A percentile compares a stretch with the other conserved stretches of the same genome.
These are phyloP conservation scores for Echinochloa phyllopogon DNA, from an alignment of 176 grass and related monocot species.

Conservation along the genomic window DNA sequence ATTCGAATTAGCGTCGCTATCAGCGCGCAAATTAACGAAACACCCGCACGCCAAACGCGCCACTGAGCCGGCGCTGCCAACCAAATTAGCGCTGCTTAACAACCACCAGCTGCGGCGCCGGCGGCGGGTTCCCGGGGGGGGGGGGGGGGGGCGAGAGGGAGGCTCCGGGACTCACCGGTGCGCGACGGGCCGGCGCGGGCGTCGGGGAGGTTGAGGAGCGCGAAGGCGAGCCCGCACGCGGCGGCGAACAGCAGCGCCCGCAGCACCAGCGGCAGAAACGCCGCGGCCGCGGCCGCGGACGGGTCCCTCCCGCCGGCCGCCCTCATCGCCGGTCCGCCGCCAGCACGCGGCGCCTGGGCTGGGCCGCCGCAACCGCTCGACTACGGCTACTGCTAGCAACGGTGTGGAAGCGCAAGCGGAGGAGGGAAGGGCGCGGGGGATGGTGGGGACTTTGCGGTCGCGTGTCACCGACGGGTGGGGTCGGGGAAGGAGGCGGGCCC, in stretches of 20 bases:
- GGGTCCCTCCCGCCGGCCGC: background rate
- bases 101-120: background rate
- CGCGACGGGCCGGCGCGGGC: background rate
- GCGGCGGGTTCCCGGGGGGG: background rate
- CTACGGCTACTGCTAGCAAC: background rate
- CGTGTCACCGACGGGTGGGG: background rate
- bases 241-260: constrained; percentile 50
- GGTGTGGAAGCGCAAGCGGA: background rate
- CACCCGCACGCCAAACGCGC: background rate
- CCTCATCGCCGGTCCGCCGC: constrained; percentile 14
- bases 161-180: constrained; percentile 22
- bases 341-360: too few relatives aligned
- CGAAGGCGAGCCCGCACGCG: constrained; percentile 40
- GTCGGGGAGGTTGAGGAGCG: constrained; percentile 54
- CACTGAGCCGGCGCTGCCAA: background rate
- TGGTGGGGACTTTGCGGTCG: background rate
- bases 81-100: background rate
- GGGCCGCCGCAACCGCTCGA: too few relatives aligned
- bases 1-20: constrained; percentile 1
- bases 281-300: background rate
- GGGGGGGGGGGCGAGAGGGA: background rate
- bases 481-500: fast-evolving
- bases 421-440: too few relatives aligned
- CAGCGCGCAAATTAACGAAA: background rate
- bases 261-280: background rate